A percentile compares a stretch with the other conserved stretches of the same genome.
These are phyloP conservation scores for Rhizophora mangle DNA, from an alignment of 345 rosid genomes.

Conservation along the genomic window DNA sequence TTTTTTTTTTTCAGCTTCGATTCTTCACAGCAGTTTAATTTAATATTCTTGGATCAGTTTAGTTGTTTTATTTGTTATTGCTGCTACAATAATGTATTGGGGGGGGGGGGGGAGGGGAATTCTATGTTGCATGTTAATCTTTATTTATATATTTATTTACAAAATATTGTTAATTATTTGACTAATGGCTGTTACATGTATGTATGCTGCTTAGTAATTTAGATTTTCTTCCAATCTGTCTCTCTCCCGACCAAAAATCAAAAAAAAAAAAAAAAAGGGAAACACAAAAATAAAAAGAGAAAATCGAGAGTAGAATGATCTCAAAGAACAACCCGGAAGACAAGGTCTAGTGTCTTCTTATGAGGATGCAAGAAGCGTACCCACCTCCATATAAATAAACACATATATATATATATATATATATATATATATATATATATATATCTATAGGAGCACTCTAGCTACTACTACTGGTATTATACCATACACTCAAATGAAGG, in stretches of 20 bases:
- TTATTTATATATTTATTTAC: too few relatives aligned
- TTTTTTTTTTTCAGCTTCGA: too few relatives aligned
- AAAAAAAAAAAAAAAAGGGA: too few relatives aligned
- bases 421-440: neutral
- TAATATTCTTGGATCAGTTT: too few relatives aligned
- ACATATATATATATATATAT: neutral
- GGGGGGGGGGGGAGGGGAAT: too few relatives aligned
- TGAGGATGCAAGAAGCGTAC: conserved; percentile 36
- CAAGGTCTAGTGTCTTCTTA: conserved; percentile 40
- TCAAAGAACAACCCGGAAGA: conserved; percentile 32
- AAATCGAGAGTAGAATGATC: conserved; percentile 10
- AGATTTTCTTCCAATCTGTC: conserved; percentile 34
- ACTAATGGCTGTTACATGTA: too few relatives aligned
- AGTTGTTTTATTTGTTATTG: too few relatives aligned
- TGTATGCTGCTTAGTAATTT: neutral
- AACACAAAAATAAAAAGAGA: too few relatives aligned
- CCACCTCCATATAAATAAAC: neutral
- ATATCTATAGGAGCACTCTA: neutral
- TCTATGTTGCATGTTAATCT: neutral
- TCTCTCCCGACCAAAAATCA: neutral
- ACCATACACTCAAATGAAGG: neutral
- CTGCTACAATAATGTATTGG: too few relatives aligned
- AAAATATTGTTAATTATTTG: too few relatives aligned
- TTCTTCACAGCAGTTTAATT: too few relatives aligned
- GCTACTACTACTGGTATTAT: neutral